A percentile compares a stretch with the other conserved stretches of the same genome.
These are phyloP conservation scores for Emmonsiellopsis sp. DNA, from an alignment of 2,329 filamentous ascomycete genomes.

Conservation along the genomic window DNA sequence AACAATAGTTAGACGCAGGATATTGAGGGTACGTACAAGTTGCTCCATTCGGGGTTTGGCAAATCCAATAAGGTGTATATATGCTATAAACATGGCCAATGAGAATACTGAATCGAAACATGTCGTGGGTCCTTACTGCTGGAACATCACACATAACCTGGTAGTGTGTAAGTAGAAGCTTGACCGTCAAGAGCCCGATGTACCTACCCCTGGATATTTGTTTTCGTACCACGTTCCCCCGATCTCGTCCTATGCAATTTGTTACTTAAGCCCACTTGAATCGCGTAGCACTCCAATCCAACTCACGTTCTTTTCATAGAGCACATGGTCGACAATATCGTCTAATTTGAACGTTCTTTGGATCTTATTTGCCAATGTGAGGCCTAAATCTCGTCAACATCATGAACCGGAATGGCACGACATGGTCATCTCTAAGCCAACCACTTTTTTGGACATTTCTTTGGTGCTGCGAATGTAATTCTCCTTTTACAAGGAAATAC, in stretches of 20 bases:
- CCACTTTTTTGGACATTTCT: too few relatives aligned
- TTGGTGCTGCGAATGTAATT: too few relatives aligned
- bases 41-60: constrained; percentile 57
- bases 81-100: constrained; percentile 53
- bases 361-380: background rate
- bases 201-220: constrained; percentile 12
- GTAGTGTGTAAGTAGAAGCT: background rate
- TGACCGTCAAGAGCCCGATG: background rate
- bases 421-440: too few relatives aligned
- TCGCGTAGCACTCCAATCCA: background rate
- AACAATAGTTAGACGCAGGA: constrained; percentile 22
- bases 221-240: constrained; percentile 27
- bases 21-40: constrained; percentile 58
- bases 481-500: background rate
- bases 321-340: constrained; percentile 3
- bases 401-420: background rate
- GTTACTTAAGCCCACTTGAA: background rate
- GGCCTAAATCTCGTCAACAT: background rate
- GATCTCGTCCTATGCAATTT: constrained; percentile 13
- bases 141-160: constrained; percentile 23
- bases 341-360: background rate
- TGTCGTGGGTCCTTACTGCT: constrained; percentile 53
- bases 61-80: constrained; percentile 59
- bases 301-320: constrained; percentile 21
- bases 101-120: constrained; percentile 62